phyloP scores from a whole-genome alignment of 179 eudicot genomes.

The Camellia oleifera region DNA sequence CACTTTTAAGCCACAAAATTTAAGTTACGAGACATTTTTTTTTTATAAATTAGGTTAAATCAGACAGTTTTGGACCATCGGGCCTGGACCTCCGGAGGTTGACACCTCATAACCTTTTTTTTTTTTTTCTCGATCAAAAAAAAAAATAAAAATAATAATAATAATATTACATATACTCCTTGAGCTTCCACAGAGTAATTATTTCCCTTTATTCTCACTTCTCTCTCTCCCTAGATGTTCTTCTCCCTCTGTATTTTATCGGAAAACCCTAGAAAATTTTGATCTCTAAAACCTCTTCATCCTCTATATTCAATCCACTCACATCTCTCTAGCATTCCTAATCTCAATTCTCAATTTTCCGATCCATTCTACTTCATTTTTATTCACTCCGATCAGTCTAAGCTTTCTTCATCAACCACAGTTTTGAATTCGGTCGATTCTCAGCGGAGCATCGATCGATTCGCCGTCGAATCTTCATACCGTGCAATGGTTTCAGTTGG shows the following conservation, averaged over 20 bases:
- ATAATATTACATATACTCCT: too few species aligned
- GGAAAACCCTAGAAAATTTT: constrained; percentile 19
- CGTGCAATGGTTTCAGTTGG: constrained; percentile 27
- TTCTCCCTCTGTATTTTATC: background rate
- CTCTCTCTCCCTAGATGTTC: background rate
- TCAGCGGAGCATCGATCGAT: background rate
- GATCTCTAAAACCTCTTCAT: background rate
- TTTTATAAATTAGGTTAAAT: too few species aligned
- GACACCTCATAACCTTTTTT: too few species aligned
- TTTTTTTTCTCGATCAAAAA: too few species aligned
- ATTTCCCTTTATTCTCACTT: background rate
- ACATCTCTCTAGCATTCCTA: background rate
- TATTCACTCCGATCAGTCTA: constrained; percentile 1
- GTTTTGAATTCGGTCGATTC: constrained; percentile 12
- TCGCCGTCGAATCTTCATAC: background rate
- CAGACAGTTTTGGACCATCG: too few species aligned
- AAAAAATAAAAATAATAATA: too few species aligned
- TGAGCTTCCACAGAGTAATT: constrained; percentile 5
- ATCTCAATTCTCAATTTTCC: background rate
- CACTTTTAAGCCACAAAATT: too few species aligned
- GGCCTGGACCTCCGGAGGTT: too few species aligned
- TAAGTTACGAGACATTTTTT: too few species aligned
- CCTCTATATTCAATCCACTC: background rate
- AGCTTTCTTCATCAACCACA: background rate
- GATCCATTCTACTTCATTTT: constrained; percentile 2